These are phyloP conservation scores for Flaveria brownii DNA, from an alignment of 129 eudicot species.

Conservation along the genomic window DNA sequence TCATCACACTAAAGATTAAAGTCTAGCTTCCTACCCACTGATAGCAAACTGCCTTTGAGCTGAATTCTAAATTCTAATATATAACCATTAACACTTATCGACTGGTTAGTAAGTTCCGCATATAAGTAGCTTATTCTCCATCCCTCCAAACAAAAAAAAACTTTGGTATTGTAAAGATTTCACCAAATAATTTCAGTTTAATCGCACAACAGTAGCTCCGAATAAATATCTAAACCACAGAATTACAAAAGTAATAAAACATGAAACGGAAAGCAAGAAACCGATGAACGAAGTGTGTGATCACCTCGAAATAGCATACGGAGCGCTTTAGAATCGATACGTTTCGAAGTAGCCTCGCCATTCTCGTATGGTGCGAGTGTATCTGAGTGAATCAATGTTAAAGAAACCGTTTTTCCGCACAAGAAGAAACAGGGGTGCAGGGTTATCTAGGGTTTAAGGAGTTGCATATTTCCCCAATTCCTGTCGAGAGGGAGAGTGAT, in stretches of 20 bases:
- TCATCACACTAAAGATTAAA: too few species aligned
- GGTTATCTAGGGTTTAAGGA: slow-evolving; percentile 18
- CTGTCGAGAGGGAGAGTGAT: slow-evolving; percentile 20
- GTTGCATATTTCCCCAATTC: not conserved
- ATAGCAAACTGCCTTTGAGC: too few species aligned
- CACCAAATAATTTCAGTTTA: not conserved
- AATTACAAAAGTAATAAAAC: not conserved
- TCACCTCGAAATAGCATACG: slow-evolving; percentile 43
- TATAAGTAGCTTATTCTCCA: too few species aligned
- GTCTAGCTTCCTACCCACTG: too few species aligned
- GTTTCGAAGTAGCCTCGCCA: slow-evolving; percentile 82
- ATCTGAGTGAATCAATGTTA: not conserved
- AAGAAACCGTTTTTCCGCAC: slow-evolving; percentile 19
- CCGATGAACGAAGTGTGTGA: not conserved
- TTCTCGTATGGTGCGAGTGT: slow-evolving; percentile 15
- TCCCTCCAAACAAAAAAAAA: too few species aligned
- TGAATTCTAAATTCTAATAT: too few species aligned
- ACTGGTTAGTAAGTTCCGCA: too few species aligned
- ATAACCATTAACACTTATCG: too few species aligned
- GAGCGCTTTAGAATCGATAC: slow-evolving; percentile 53
- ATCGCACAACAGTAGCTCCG: not conserved
- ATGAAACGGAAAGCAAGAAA: not conserved
- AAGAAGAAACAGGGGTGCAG: not conserved
- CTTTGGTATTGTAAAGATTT: not conserved
- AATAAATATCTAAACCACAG: not conserved